These are phyloP conservation scores for Triadica sebifera DNA, from an alignment of 345 rosid genomes.

Conservation along the genomic window DNA sequence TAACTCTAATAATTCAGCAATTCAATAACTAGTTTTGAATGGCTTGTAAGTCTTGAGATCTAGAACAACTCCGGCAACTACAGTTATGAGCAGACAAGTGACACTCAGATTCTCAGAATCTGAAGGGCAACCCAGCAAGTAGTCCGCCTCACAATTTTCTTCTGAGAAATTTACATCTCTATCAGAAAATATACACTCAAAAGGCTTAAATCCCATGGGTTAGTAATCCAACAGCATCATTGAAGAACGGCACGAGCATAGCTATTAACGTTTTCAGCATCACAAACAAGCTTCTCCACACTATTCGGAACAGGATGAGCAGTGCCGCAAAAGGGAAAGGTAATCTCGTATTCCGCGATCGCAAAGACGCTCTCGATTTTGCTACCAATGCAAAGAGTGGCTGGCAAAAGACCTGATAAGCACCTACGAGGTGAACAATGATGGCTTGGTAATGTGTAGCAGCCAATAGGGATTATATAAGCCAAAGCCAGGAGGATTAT, in stretches of 20 bases:
- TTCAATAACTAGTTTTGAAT: conserved; percentile 45
- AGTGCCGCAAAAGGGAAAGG: conserved; percentile 40
- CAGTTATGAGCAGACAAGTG: conserved; percentile 33
- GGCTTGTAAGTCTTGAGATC: conserved; percentile 56
- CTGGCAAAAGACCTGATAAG: conserved; percentile 44
- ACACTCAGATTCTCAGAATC: conserved; percentile 44
- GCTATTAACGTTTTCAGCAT: conserved; percentile 41
- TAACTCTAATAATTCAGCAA: too few relatives aligned
- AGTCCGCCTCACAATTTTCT: conserved; percentile 38
- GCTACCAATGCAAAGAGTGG: conserved; percentile 60
- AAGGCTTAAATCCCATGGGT: conserved; percentile 57
- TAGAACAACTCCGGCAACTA: conserved; percentile 50
- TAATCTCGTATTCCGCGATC: conserved; percentile 40
- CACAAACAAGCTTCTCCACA: conserved; percentile 54
- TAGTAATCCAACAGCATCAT: conserved; percentile 47
- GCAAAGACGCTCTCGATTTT: conserved; percentile 50
- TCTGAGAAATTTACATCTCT: conserved; percentile 49
- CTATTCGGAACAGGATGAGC: conserved; percentile 46
- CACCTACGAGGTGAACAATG: conserved; percentile 61
- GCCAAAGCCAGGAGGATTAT: conserved; percentile 68
- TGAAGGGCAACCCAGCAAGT: conserved; percentile 42
- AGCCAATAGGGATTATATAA: conserved; percentile 85
- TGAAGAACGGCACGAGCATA: conserved; percentile 62
- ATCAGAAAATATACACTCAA: conserved; percentile 50
- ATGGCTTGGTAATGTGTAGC: conserved; percentile 31